phyloP scores from a whole-genome alignment of 1,139 yeast species.

The Yamadazyma songkhlaensis region DNA sequence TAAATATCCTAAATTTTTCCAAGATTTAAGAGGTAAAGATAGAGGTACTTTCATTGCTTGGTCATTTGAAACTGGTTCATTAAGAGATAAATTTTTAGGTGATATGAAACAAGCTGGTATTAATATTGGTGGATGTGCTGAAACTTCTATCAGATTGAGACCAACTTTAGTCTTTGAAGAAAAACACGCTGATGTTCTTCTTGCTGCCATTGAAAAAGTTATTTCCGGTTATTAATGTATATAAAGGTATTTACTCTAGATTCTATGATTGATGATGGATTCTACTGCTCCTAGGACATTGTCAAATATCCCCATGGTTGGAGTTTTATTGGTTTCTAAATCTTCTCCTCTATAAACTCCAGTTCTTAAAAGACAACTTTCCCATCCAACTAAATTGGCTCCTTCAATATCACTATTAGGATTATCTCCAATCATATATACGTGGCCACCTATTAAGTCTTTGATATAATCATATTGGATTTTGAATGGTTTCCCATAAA shows the following conservation, averaged over 20 bases:
- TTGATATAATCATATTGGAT: constrained; percentile 76
- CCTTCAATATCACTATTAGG: constrained; percentile 92
- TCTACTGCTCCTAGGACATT: constrained; percentile 47
- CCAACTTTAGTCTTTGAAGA: constrained; percentile 67
- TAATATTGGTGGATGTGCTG: constrained; percentile 76
- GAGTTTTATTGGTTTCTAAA: constrained; percentile 23
- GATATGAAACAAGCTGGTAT: constrained; percentile 55
- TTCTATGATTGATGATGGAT: constrained; percentile 21
- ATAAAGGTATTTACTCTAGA: background rate
- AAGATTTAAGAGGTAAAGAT: constrained; percentile 61
- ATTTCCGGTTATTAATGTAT: constrained; percentile 31
- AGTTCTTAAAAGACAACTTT: constrained; percentile 74
- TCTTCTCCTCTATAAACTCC: constrained; percentile 85
- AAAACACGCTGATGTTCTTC: constrained; percentile 63
- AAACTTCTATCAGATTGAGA: constrained; percentile 61
- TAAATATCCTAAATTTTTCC: constrained; percentile 43
- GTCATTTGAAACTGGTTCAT: constrained; percentile 49
- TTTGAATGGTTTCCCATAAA: constrained; percentile 82
- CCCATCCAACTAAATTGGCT: constrained; percentile 87
- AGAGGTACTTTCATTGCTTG: constrained; percentile 78
- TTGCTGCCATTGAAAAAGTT: constrained; percentile 48
- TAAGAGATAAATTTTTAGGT: constrained; percentile 51
- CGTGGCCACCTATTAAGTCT: constrained; percentile 45
- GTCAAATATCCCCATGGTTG: constrained; percentile 48
- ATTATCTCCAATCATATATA: constrained; percentile 96